Base-by-base conservation (phyloP, 139 green algal genomes). In the Closterium sp. region DNA sequence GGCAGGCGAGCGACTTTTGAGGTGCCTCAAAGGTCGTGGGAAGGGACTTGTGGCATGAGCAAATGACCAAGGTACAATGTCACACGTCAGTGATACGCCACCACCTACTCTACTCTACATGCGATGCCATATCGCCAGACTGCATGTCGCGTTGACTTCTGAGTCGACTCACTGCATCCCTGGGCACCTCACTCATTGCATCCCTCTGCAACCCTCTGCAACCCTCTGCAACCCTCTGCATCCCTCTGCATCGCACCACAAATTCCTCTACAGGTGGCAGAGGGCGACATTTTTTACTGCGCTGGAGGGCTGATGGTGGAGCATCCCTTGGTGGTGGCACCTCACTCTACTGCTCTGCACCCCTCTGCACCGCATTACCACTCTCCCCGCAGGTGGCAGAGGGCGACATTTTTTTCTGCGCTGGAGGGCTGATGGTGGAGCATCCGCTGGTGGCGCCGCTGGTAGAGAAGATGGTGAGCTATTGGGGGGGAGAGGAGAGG, bases 231-330 rank as follows among this genome's bases (percentile, higher is more conserved):
- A 7, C 62, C 24, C 62, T 3, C 62, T 79, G 62, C 62, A 79
- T 24, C 17, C 2, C 11, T 79, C 62, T 79, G 62, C 62, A 24
- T 13, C 62, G 62, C 19, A 10, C 38, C 38, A 50, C 38, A 50
- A n/a, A n/a, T n/a, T 50, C 7, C 89, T 85, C 27, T 94, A 97
- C 2, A 90, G 38, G 38, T 50, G 38, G 38, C 91, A 17, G 97
- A 98, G 85, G 96, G 96, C 11, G 92, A 94, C 24, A 96, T 97
- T 30, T 96, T 97, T 62, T 95, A 92, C 92, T 97, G 95, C 84
- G 97, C 97, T 7, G 96, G 97, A 9, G 97, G 96, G 0, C 94
- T 98, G 2, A 97, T 98, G 97, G 93, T 98, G n/a, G 97, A 98
- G 92, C 96, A 98, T 87, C 88, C 91, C 2, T 91, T 97, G 45